phyloP scores from a whole-genome alignment of 73 alveolate species.

The Paramecium biaurelia region DNA sequence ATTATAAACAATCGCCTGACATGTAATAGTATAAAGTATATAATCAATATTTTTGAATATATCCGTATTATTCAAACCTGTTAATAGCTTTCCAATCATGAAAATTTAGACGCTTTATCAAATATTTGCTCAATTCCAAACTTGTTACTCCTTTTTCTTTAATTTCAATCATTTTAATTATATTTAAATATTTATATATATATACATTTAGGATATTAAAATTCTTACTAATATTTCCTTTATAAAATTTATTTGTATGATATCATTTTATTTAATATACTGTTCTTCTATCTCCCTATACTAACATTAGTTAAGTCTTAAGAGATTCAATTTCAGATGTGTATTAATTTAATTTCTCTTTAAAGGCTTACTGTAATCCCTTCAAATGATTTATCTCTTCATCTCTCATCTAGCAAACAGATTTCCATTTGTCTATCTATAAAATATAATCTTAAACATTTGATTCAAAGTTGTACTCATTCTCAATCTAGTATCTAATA shows the following conservation, averaged over 20 bases:
- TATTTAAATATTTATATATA: background rate
- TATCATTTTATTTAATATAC: background rate
- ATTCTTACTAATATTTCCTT: background rate
- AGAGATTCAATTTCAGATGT: constrained; percentile 35
- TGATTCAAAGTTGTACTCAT: background rate
- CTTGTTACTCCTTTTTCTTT: background rate
- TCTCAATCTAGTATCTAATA: background rate
- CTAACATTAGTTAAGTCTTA: background rate
- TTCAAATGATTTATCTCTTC: background rate
- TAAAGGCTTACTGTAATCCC: background rate
- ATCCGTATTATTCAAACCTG: constrained; percentile 13
- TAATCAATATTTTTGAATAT: background rate
- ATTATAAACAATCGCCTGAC: constrained; percentile 52
- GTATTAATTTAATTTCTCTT: constrained; percentile 21
- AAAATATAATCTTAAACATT: background rate
- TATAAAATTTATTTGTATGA: background rate
- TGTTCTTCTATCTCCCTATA: background rate
- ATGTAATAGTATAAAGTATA: constrained; percentile 11
- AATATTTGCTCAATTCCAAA: constrained; percentile 1
- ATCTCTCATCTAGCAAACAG: constrained; percentile 2
- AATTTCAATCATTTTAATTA: constrained; percentile 19
- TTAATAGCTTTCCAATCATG: background rate
- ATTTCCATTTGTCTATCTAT: constrained; percentile 5
- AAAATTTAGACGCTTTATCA: background rate
- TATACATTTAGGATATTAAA: background rate